phyloP scores from a whole-genome alignment of 352 stramenopile species.

The Peronospora belbahrii region DNA sequence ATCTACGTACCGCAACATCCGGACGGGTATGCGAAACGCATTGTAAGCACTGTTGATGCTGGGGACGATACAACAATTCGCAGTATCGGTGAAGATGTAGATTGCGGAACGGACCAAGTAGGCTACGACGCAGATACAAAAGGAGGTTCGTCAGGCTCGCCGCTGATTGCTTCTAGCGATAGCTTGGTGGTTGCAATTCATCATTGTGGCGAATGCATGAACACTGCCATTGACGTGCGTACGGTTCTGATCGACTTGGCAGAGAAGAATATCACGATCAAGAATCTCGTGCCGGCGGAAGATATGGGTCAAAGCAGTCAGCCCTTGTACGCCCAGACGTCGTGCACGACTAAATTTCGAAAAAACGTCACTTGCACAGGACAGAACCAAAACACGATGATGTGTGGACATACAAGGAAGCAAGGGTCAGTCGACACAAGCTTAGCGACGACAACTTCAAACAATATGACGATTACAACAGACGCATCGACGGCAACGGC shows the following conservation, averaged over 20 bases:
- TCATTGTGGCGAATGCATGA: conserved; percentile 46
- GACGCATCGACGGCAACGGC: not conserved
- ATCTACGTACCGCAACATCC: conserved; percentile 64
- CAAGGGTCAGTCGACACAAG: not conserved
- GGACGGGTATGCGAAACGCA: conserved; percentile 41
- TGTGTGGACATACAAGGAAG: not conserved
- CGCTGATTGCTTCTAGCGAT: conserved; percentile 30
- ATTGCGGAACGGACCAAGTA: conserved; percentile 35
- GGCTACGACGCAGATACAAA: conserved; percentile 39
- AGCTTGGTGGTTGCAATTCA: conserved; percentile 49
- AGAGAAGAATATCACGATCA: conserved; percentile 27
- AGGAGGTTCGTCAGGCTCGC: conserved; percentile 40
- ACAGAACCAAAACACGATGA: conserved; percentile 4
- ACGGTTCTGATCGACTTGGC: conserved; percentile 33
- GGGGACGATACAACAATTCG: conserved; percentile 23
- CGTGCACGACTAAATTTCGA: conserved; percentile 9
- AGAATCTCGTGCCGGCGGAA: conserved; percentile 24
- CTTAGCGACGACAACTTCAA: conserved; percentile 1
- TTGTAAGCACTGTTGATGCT: conserved; percentile 31
- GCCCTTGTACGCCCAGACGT: conserved; percentile 15
- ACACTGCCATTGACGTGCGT: conserved; percentile 34
- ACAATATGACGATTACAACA: not conserved
- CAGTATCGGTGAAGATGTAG: conserved; percentile 19
- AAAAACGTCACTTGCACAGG: conserved; percentile 3
- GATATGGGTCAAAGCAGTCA: conserved; percentile 1